These are phyloP conservation scores for Sextonia rubra DNA, from an alignment of 164 flowering plant species.

Conservation along the genomic window DNA sequence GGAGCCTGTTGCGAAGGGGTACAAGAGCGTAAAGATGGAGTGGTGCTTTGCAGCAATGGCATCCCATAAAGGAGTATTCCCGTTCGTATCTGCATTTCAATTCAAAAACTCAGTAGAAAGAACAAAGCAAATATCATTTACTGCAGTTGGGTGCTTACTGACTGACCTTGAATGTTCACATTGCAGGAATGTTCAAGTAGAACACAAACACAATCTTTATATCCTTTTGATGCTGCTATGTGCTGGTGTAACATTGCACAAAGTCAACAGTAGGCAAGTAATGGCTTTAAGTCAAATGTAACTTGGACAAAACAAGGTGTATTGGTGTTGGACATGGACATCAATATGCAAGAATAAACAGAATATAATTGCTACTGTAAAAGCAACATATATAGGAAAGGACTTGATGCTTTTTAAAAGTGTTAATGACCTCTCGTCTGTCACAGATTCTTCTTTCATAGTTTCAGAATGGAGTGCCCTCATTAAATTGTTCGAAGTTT, in stretches of 20 bases:
- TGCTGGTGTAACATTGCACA: conserved; percentile 39
- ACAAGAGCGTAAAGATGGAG: conserved; percentile 56
- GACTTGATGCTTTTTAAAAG: background rate
- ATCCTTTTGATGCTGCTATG: conserved; percentile 77
- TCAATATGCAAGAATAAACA: too few relatives aligned
- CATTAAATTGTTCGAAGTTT: too few relatives aligned
- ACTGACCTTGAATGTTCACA: conserved; percentile 53
- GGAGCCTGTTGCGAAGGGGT: conserved; percentile 48
- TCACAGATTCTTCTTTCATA: too few relatives aligned
- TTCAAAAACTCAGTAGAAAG: background rate
- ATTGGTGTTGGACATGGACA: background rate
- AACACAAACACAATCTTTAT: conserved; percentile 71
- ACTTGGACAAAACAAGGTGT: background rate
- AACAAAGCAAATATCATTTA: too few relatives aligned
- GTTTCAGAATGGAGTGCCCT: too few relatives aligned
- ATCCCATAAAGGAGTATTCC: conserved; percentile 80
- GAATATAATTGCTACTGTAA: too few relatives aligned
- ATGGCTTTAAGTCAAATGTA: background rate
- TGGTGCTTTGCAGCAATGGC: conserved; percentile 64
- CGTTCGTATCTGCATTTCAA: conserved; percentile 52
- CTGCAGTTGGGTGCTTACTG: background rate
- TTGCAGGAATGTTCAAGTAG: conserved; percentile 68
- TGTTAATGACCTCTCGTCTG: too few relatives aligned
- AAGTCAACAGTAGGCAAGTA: background rate
- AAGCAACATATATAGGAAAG: background rate